Percentiles rank a stretch among this genome's conserved stretches.
These are phyloP conservation scores for Tricholoma hemisulphureum DNA, from an alignment of 768 basidiomycete species.

Conservation along the genomic window DNA sequence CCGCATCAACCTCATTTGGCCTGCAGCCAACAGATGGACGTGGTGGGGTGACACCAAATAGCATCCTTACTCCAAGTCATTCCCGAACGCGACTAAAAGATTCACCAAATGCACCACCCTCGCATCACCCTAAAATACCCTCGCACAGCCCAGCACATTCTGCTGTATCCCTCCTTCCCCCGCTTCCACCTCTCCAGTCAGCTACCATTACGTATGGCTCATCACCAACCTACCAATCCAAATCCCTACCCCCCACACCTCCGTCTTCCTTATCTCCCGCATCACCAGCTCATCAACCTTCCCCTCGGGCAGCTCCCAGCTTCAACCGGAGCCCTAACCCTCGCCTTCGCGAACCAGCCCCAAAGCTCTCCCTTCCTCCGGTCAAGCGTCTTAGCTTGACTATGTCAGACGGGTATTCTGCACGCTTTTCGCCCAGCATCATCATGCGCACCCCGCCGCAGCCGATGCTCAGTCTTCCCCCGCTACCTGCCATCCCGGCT, in stretches of 20 bases:
- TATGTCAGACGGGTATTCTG: conserved; percentile 12
- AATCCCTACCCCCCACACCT: background rate
- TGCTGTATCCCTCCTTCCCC: background rate
- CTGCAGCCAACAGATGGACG: background rate
- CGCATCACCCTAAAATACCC: background rate
- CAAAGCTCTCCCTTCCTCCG: conserved; percentile 18
- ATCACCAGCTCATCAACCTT: background rate
- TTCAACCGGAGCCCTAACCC: conserved; percentile 3
- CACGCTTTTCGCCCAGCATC: conserved; percentile 32
- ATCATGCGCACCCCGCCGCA: conserved; percentile 30
- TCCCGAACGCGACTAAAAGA: background rate
- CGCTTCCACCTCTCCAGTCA: background rate
- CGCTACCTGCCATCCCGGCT: conserved; percentile 33
- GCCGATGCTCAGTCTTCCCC: conserved; percentile 50
- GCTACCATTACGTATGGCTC: background rate
- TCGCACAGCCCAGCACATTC: background rate
- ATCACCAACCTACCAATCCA: background rate
- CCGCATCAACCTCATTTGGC: background rate
- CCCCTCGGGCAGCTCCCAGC: background rate
- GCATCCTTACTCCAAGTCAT: background rate
- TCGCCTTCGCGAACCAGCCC: conserved; percentile 11
- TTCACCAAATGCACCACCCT: background rate
- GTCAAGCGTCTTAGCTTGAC: conserved; percentile 28
- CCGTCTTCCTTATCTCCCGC: background rate
- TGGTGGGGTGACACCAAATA: background rate